Evolutionary conservation across 1,284 basidiomycete genomes (phyloP).

Genomic region (Microbotryum saponariae): DNA sequence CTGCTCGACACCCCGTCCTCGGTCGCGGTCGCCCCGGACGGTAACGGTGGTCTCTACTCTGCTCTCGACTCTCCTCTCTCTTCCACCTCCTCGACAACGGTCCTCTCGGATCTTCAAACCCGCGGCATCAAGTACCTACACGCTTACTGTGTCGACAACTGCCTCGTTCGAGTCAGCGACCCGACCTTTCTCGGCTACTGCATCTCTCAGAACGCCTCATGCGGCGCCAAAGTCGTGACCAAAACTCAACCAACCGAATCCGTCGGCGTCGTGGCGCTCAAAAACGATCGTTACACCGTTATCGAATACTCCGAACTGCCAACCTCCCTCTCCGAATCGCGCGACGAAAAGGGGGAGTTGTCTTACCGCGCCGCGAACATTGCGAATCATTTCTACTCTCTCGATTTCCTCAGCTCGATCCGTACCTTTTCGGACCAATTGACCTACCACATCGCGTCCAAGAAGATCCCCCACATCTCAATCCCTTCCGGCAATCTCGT

Average conservation of each 20-base stretch:
- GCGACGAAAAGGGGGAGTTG: constrained; percentile 63
- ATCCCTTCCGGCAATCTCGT: constrained; percentile 54
- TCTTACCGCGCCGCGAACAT: constrained; percentile 94
- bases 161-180: constrained; percentile 93
- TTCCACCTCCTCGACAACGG: constrained; percentile 56
- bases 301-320: constrained; percentile 98
- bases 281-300: constrained; percentile 75
- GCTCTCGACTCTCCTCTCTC: constrained; percentile 67
- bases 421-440: constrained; percentile 76
- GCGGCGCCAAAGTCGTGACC: constrained; percentile 92
- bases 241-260: constrained; percentile 80
- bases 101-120: constrained; percentile 70
- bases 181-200: constrained; percentile 93
- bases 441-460: constrained; percentile 94
- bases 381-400: constrained; percentile 97
- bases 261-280: constrained; percentile 86
- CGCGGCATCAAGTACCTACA: constrained; percentile 85
- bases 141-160: constrained; percentile 97
- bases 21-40: constrained; percentile 90
- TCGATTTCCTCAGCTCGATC: constrained; percentile 69
- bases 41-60: constrained; percentile 94
- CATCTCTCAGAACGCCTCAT: constrained; percentile 74
- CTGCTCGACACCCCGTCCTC: constrained; percentile 69
- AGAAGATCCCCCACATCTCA: constrained; percentile 87
- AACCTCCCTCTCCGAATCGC: constrained; percentile 67